Base-by-base conservation (phyloP, 164 flowering plant genomes). In the Macadamia tetraphylla region DNA sequence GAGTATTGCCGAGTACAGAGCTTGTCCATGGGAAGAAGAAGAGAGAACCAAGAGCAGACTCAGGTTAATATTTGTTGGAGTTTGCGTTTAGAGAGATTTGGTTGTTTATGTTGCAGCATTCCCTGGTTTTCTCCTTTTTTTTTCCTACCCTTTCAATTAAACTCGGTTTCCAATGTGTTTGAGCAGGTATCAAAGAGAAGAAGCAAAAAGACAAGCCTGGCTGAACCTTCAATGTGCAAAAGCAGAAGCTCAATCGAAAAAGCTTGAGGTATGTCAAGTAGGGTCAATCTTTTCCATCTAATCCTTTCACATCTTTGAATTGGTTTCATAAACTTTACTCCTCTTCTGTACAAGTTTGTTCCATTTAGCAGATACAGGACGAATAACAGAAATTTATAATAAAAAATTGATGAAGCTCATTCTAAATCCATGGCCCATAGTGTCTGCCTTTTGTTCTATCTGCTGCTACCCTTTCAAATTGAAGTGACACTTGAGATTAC, bases 121-220 rank as follows among this genome's bases (percentile, higher is more conserved):
- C 8, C 68, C n/a, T 29, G 15, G 17, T 53, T 53, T 53, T 5
- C 57, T 32, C 18, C 32, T 29, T 63, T 10, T 12, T 1, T 63
- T 29, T 69, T 62, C n/a, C 23, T 43, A 10, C 9, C 6, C 13
- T 6, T 3, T 44, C 1, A 40, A 6, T 31, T 52, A 42, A 43
- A 40, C 17, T 67, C 48, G 18, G 9, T 64, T 55, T 58, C 18
- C 30, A 13, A 12, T 67, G 63, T 67, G 30, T 51, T 55, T 58
- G 63, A 71, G 59, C 74, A 88, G 97, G 77, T 90, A 90, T 73
- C 90, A 88, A 70, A 88, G 94, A 78, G 97, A 88, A 77, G 94
- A 87, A 78, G 94, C 97, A 35, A 90, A 84, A 69, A 87, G 90
- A 63, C 93, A 87, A 78, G 98, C 98, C 68, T 94, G 98, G 98